Evolutionary conservation across 441 rosid species (phyloP).

Genomic region (Macaranga tanarius): DNA sequence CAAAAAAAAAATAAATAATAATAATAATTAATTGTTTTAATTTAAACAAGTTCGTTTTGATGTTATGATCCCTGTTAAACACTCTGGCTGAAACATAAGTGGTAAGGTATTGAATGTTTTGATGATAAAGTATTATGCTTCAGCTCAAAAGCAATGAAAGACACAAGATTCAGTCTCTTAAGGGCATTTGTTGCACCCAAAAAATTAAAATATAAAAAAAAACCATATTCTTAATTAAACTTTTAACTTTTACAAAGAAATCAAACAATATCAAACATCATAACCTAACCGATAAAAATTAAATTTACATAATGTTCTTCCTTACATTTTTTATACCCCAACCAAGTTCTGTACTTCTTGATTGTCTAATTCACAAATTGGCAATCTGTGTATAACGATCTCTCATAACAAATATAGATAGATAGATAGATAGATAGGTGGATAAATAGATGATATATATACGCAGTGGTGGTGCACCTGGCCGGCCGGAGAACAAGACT

Average conservation of each 20-base stretch:
- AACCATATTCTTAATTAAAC: background rate
- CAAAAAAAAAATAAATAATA: too few relatives aligned
- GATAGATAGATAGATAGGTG: background rate
- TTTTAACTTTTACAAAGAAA: slow-evolving; percentile 30
- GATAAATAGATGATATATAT: too few relatives aligned
- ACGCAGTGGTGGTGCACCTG: background rate
- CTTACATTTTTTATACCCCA: slow-evolving; percentile 24
- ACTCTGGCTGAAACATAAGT: too few relatives aligned
- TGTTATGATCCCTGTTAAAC: too few relatives aligned
- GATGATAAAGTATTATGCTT: too few relatives aligned
- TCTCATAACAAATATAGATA: slow-evolving; percentile 32
- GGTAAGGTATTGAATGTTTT: too few relatives aligned
- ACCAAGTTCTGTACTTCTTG: slow-evolving; percentile 15
- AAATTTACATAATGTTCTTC: slow-evolving; percentile 31
- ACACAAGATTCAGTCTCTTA: too few relatives aligned
- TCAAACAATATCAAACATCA: slow-evolving; percentile 45
- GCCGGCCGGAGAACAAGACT: slow-evolving; percentile 20
- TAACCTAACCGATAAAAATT: slow-evolving; percentile 29
- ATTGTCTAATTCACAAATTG: slow-evolving; percentile 27
- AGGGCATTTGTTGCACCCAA: too few relatives aligned
- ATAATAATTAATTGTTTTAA: too few relatives aligned
- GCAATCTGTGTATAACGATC: slow-evolving; percentile 25
- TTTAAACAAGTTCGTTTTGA: too few relatives aligned
- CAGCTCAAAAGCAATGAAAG: too few relatives aligned
- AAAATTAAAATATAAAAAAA: too few relatives aligned